Base-by-base conservation (phyloP, 805 yeast species). In the Spathaspora girioi region DNA sequence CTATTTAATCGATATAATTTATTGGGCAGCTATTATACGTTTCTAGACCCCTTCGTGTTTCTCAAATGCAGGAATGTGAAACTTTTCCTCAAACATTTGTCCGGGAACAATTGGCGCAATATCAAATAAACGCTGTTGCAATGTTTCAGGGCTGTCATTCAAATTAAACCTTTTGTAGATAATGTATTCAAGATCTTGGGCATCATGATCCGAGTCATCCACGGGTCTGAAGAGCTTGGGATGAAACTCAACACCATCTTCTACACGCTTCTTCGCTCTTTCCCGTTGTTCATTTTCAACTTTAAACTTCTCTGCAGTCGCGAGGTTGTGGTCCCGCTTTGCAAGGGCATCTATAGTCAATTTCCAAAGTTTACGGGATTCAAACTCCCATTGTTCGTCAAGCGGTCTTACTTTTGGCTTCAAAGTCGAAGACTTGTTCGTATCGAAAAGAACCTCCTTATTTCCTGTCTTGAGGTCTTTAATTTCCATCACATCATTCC, bases 231-330 rank as follows among this genome's bases (percentile, higher is more conserved):
- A 93, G 43, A 90, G 69, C 62, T 84, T 83, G 19, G 97, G 97
- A 57, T 81, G 83, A 67, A 88, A 91, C 57, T 84, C 91, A 1
- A 80, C 84, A 12, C 93, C 96, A 46, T 85, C 87, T 57, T 87
- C 96, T 17, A 72, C 69, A 59, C 98, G 80, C 60, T 82, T 78
- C 65, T 84, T 86, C 14, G 96, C 90, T 42, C 75, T 69, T 17
- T 70, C 70, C 65, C 99, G 81, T 71, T 94, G 99, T n/a, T 77
- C 77, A 54, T 89, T 87, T 70, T 94, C 99, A 50, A 94, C 89
- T 58, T 82, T 80, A 63, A 76, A 87, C 69, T 94, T 94, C 64
- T 91, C 97, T 29, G 84, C 87, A 0, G 99, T 94, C 1, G 98
- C 98, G 3, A 75, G 71, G 15, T 75, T 78, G 67, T 94, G 99